phyloP scores from a whole-genome alignment of 805 yeast genomes.

The Metschnikowia vanudenii region DNA sequence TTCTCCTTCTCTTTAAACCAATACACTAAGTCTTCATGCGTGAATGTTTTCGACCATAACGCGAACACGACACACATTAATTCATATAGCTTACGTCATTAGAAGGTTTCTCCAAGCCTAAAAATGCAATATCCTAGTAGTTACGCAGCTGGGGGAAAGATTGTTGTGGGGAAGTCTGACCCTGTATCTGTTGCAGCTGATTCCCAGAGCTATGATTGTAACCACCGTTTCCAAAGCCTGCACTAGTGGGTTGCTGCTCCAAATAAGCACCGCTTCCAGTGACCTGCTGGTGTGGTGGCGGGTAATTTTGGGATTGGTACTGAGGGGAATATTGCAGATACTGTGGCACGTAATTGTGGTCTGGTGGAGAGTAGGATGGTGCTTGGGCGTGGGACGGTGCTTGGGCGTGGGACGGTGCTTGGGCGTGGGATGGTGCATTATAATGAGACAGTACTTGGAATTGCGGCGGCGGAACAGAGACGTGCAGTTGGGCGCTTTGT shows the following conservation, averaged over 20 bases:
- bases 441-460: not conserved
- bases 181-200: not conserved
- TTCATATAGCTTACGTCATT: no score
- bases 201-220: not conserved
- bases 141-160: not conserved
- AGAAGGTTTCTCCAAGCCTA: no score
- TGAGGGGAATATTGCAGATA: not conserved
- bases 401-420: not conserved
- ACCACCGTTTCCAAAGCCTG: slow-evolving; percentile 38
- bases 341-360: not conserved
- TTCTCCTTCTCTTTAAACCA: no score
- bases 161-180: not conserved
- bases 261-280: slow-evolving; percentile 2
- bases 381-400: not conserved
- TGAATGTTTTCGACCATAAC: no score
- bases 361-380: not conserved
- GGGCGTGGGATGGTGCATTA: not conserved
- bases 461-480: slow-evolving; percentile 10
- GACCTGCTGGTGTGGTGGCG: slow-evolving; percentile 1
- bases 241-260: slow-evolving; percentile 37
- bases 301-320: not conserved
- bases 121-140: no score
- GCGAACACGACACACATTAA: no score
- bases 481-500: slow-evolving; percentile 4
- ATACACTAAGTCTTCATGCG: no score